Evolutionary conservation across 805 yeast species (phyloP).

Genomic region (Teunomyces tritomae): DNA sequence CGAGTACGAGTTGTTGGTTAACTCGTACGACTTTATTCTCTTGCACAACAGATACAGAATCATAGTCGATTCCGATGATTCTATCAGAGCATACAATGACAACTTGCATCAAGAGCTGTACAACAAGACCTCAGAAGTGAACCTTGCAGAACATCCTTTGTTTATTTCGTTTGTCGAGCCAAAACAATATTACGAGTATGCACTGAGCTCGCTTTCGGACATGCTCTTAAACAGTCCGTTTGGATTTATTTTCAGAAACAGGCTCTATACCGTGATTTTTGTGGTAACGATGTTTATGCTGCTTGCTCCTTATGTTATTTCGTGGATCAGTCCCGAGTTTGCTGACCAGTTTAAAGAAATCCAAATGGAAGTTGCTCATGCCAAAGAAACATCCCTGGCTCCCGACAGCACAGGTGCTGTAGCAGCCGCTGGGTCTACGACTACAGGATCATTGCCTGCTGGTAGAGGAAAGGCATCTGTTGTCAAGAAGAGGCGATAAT

Average conservation of each 20-base stretch:
- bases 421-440: background rate
- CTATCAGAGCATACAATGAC: slow-evolving; percentile 23
- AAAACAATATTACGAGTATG: slow-evolving; percentile 34
- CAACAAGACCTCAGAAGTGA: slow-evolving; percentile 17
- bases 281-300: slow-evolving; percentile 24
- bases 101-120: slow-evolving; percentile 12
- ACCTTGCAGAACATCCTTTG: slow-evolving; percentile 19
- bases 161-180: slow-evolving; percentile 15
- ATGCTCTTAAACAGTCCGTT: slow-evolving; percentile 40
- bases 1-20: slow-evolving; percentile 30
- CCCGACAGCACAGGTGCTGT: background rate
- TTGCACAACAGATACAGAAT: slow-evolving; percentile 24
- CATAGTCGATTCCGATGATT: slow-evolving; percentile 17
- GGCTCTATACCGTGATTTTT: slow-evolving; percentile 34
- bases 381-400: background rate
- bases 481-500: slow-evolving; percentile 3
- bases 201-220: slow-evolving; percentile 27
- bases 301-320: slow-evolving; percentile 30
- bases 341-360: slow-evolving; percentile 30
- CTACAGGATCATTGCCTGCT: background rate
- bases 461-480: background rate
- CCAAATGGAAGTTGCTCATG: slow-evolving; percentile 9
- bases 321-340: slow-evolving; percentile 34
- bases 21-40: slow-evolving; percentile 37
- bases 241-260: slow-evolving; percentile 39